phyloP scores from a whole-genome alignment of 2,329 filamentous ascomycete species.

The Canariomyces notabilis region DNA sequence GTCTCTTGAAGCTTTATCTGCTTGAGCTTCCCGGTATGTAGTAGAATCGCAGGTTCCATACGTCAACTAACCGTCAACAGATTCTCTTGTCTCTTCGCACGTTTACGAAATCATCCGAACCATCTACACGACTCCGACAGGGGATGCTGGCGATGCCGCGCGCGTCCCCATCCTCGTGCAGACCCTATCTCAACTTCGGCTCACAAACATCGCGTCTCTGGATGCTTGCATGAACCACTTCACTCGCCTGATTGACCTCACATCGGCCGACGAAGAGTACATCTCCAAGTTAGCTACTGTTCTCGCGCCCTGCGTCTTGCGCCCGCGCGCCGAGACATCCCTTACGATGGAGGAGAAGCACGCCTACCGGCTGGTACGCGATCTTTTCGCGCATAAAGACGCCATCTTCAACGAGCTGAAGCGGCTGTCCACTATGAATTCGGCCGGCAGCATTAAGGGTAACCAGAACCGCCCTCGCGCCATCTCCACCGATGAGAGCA shows the following conservation, averaged over 20 bases:
- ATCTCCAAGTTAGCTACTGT: conserved; percentile 66
- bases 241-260: conserved; percentile 91
- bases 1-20: conserved; percentile 87
- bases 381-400: conserved; percentile 90
- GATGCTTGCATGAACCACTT: conserved; percentile 98
- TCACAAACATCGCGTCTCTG: conserved; percentile 97
- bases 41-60: background rate
- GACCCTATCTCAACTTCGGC: conserved; percentile 86
- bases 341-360: conserved; percentile 95
- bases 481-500: conserved; percentile 92
- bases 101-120: conserved; percentile 99
- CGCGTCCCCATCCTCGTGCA: conserved; percentile 90
- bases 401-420: conserved; percentile 94
- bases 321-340: conserved; percentile 80
- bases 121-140: conserved; percentile 79
- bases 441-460: conserved; percentile 50
- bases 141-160: conserved; percentile 70
- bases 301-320: conserved; percentile 80
- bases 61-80: conserved; percentile 42
- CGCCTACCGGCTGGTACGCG: conserved; percentile 81
- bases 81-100: conserved; percentile 96
- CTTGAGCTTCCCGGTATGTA: conserved; percentile 83
- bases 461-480: conserved; percentile 66
- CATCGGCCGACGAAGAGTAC: conserved; percentile 88
- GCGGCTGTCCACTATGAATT: conserved; percentile 69